Base-by-base conservation (phyloP, 495 filamentous ascomycete species). In the Neurospora sp. region DNA sequence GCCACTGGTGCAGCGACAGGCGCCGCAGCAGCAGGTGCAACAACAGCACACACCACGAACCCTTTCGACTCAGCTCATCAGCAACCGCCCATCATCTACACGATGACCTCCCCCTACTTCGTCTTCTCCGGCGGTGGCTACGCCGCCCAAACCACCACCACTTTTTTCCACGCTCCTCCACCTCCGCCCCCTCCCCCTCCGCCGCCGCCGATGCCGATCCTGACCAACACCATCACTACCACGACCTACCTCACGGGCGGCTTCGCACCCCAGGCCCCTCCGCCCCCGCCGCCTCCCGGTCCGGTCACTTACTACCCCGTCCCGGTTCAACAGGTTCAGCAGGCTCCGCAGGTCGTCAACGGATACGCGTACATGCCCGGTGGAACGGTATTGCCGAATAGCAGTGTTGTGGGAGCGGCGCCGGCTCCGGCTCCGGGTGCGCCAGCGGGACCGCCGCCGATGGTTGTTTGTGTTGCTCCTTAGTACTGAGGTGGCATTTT, bases 241-340 rank as follows among this genome's bases (percentile, higher is more conserved):
- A 74, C 71, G 40, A 71, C 59, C 38, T 74, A 71, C 59, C 27
- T 69, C 17, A 65, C 53, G 3, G 61, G 9, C 39, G n/a, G 8
- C n/a, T 39, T 42, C 61, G 22, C 70, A 40, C 20, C 69, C 16
- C 39, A 22, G 38, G 8, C 40, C 12, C 31, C 53, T 53, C 35
- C 73, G 8, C 48, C 70, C 31, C 40, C 48, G 17, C 48, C 69
- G 44, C 17, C 69, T 14, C 44, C 45, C 4, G 22, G 41, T 8
- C 39, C 72, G 69, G 20, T 70, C 17, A 31, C 69, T 42, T 70
- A 70, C 17, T 53, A 35, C n/a, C 72, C 42, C 27, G 59, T 53
- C 70, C 75, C 14, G 5, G 73, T 35, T 61, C 74, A 10, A 38
- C 74, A 44, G 72, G 72, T 35, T n/a, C 71, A 20, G n/a, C 40